Percentiles rank a stretch among this genome's conserved stretches.
Conservation (phyloP, 352 stramenopile genomes). For the Globisporangium echinulatum region DNA sequence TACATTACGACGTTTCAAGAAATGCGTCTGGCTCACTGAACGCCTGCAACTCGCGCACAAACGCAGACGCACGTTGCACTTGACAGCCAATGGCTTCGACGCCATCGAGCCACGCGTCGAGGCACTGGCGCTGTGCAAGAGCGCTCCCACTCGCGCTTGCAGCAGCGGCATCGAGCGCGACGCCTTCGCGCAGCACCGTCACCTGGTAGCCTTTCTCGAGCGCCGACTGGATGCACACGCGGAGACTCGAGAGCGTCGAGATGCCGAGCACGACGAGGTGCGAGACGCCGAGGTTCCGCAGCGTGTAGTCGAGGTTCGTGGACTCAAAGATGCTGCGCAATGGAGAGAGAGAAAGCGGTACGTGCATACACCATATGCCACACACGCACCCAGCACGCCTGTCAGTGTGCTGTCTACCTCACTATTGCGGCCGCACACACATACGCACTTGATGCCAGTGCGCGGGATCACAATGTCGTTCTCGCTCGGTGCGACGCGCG, state of each 20-base stretch:
- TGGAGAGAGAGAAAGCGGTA: too few relatives aligned
- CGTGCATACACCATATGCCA: too few relatives aligned
- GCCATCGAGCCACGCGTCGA: conserved; percentile 16
- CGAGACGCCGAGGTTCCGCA: conserved; percentile 81
- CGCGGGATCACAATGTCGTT: conserved; percentile 84
- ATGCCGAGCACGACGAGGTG: conserved; percentile 85
- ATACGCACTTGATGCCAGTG: conserved; percentile 64
- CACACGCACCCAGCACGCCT: too few relatives aligned
- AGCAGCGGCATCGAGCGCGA: conserved; percentile 11
- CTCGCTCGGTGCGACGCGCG: conserved; percentile 33
- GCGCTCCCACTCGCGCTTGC: not conserved
- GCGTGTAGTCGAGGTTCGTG: conserved; percentile 87
- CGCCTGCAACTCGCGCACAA: conserved; percentile 30
- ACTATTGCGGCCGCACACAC: not conserved
- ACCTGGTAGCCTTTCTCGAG: conserved; percentile 86
- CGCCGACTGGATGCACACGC: conserved; percentile 73
- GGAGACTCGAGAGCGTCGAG: conserved; percentile 76
- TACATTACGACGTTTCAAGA: not conserved
- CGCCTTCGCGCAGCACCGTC: conserved; percentile 77
- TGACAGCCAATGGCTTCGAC: conserved; percentile 25
- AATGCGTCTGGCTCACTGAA: conserved; percentile 12
- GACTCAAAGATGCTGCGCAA: conserved; percentile 66
- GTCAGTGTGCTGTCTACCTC: too few relatives aligned
- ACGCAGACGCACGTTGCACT: conserved; percentile 18
- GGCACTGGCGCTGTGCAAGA: not conserved